Conservation (phyloP, 192 early-diverging fungal species). For the Coemansia sp. region DNA sequence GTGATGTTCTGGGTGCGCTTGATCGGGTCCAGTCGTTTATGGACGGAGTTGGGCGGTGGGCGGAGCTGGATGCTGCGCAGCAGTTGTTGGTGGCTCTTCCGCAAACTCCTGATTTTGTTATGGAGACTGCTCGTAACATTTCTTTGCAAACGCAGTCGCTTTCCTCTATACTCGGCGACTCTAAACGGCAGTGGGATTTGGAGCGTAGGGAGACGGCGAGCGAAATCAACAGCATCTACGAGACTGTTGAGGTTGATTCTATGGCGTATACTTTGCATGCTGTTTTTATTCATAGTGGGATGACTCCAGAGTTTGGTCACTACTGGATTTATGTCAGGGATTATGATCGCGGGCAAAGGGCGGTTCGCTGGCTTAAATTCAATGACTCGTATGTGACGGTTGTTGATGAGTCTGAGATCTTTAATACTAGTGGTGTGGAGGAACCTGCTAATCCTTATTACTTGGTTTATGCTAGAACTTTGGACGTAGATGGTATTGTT, state of each 20-base stretch:
- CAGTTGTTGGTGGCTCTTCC: constrained; percentile 26
- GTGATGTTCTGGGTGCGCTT: constrained; percentile 29
- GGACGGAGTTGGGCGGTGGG: constrained; percentile 31
- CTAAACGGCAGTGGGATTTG: constrained; percentile 18
- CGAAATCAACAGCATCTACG: constrained; percentile 32
- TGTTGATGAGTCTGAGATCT: constrained; percentile 60
- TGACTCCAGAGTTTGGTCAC: constrained; percentile 69
- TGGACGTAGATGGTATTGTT: constrained; percentile 18
- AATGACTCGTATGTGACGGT: constrained; percentile 73
- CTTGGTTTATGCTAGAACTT: constrained; percentile 65
- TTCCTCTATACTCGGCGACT: constrained; percentile 3
- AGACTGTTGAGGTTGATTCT: constrained; percentile 8
- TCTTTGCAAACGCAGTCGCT: constrained; percentile 12
- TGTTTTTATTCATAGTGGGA: constrained; percentile 76
- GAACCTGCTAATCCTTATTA: constrained; percentile 69
- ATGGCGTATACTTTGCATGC: constrained; percentile 70
- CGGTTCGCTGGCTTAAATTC: constrained; percentile 70
- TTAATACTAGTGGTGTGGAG: constrained; percentile 56
- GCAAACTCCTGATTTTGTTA: neutral
- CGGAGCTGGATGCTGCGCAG: constrained; percentile 14
- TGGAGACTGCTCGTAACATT: constrained; percentile 5
- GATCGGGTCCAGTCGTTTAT: constrained; percentile 35
- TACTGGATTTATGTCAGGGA: constrained; percentile 82
- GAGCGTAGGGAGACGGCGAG: neutral
- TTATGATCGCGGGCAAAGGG: constrained; percentile 23